Percentiles rank a stretch among this genome's conserved stretches.
phyloP scores from a whole-genome alignment of 148 eudicot species.

The Camellia granthamiana region DNA sequence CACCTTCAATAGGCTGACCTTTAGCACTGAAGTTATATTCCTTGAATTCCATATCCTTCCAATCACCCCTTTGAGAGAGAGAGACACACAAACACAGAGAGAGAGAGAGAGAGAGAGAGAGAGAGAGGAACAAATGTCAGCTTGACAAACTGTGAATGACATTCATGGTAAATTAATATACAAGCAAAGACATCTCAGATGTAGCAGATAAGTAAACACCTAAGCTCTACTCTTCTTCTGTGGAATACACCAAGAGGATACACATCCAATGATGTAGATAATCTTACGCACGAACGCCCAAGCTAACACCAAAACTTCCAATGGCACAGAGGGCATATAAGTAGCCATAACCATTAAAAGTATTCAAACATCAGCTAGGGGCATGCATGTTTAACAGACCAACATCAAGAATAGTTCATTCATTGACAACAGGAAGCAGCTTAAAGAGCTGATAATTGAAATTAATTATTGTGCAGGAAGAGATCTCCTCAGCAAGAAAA shows the following conservation, averaged over 20 bases:
- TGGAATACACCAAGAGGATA: neutral
- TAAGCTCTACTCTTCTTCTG: neutral
- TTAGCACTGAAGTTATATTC: conserved; percentile 91
- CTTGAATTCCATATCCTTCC: conserved; percentile 81
- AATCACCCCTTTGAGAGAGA: conserved; percentile 56
- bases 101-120: conserved; percentile 15
- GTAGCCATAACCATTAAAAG: too few relatives aligned
- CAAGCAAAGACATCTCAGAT: neutral
- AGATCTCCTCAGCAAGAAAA: neutral
- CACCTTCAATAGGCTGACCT: conserved; percentile 82
- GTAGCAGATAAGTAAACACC: neutral
- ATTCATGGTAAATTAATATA: neutral
- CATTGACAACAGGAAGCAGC: too few relatives aligned
- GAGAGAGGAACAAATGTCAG: conserved; percentile 6
- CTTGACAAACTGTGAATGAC: conserved; percentile 4
- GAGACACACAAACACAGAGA: too few relatives aligned
- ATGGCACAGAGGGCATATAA: too few relatives aligned
- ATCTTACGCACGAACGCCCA: neutral
- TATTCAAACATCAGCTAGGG: too few relatives aligned
- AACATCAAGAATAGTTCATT: too few relatives aligned
- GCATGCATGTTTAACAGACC: too few relatives aligned
- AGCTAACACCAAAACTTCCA: neutral
- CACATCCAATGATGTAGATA: neutral
- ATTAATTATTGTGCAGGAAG: too few relatives aligned
- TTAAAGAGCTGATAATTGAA: too few relatives aligned